A percentile compares a stretch with the other conserved stretches of the same genome.
phyloP scores from a whole-genome alignment of 1,139 yeast genomes.

The Hansenula sp. region DNA sequence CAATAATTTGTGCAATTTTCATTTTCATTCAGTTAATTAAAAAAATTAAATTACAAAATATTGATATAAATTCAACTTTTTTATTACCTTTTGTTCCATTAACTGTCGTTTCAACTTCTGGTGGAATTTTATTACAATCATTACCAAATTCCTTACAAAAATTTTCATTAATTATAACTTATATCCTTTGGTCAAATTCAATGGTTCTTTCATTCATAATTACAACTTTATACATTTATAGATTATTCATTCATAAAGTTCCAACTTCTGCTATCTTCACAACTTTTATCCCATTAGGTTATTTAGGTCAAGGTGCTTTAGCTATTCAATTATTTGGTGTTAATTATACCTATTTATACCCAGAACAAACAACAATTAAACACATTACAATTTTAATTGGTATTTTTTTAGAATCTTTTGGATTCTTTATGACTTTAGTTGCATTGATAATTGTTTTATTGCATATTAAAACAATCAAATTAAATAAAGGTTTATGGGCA shows the following conservation, averaged over 20 bases:
- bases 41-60: conserved; percentile 23
- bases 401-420: conserved; percentile 51
- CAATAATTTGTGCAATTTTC: conserved; percentile 56
- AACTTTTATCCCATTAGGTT: conserved; percentile 32
- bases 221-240: conserved; percentile 53
- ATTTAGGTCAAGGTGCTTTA: conserved; percentile 78
- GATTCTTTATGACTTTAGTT: conserved; percentile 57
- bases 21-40: conserved; percentile 42
- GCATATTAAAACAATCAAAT: conserved; percentile 34
- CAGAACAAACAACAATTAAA: too few relatives aligned
- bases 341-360: too few relatives aligned
- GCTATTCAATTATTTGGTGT: conserved; percentile 58
- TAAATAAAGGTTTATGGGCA: conserved; percentile 74
- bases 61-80: conserved; percentile 24
- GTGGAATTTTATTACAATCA: conserved; percentile 45
- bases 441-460: conserved; percentile 44
- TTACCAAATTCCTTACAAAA: conserved; percentile 43
- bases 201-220: conserved; percentile 54
- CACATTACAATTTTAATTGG: conserved; percentile 33
- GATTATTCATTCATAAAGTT: conserved; percentile 51
- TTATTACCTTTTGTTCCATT: conserved; percentile 71
- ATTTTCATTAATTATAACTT: conserved; percentile 49
- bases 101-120: conserved; percentile 69
- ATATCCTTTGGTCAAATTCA: conserved; percentile 67
- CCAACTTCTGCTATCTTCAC: conserved; percentile 32